These are phyloP conservation scores for Austroboletus eburneus DNA, from an alignment of 768 basidiomycete genomes.

Conservation along the genomic window DNA sequence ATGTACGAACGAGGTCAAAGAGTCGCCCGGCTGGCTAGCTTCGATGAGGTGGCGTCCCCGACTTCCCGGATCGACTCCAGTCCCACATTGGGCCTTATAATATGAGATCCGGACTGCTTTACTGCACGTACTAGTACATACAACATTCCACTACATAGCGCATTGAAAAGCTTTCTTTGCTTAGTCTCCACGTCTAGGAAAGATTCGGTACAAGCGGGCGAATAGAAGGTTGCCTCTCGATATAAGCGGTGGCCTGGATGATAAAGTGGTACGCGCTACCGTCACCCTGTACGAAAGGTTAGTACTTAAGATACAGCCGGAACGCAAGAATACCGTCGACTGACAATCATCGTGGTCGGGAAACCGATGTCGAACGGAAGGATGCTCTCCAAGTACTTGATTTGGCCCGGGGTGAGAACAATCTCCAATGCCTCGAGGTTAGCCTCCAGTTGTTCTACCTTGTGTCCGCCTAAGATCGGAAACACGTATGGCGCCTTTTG, in stretches of 20 bases:
- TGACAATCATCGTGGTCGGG: slow-evolving; percentile 15
- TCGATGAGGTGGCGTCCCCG: no score
- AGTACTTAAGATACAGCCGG: no score
- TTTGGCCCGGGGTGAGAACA: slow-evolving; percentile 41
- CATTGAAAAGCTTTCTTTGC: no score
- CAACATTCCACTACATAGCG: no score
- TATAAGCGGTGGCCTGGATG: slow-evolving; percentile 8
- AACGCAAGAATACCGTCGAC: not conserved
- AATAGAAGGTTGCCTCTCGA: slow-evolving; percentile 26
- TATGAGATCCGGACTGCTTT: no score
- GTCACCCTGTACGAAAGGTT: slow-evolving; percentile 20
- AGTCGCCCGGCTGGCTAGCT: no score
- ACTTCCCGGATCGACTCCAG: no score
- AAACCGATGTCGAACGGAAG: slow-evolving; percentile 47
- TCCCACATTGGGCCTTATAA: no score
- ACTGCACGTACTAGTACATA: no score
- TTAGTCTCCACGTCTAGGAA: no score
- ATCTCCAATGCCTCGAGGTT: slow-evolving; percentile 52
- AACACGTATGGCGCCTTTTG: slow-evolving; percentile 52
- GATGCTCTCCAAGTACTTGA: slow-evolving; percentile 40
- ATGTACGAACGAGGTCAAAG: no score
- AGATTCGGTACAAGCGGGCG: no score
- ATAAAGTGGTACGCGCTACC: slow-evolving; percentile 16
- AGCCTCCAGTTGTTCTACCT: slow-evolving; percentile 46
- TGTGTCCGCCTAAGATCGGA: slow-evolving; percentile 49